These are phyloP conservation scores for Avena sativa DNA, from an alignment of 176 grass and related monocot genomes.

Conservation along the genomic window DNA sequence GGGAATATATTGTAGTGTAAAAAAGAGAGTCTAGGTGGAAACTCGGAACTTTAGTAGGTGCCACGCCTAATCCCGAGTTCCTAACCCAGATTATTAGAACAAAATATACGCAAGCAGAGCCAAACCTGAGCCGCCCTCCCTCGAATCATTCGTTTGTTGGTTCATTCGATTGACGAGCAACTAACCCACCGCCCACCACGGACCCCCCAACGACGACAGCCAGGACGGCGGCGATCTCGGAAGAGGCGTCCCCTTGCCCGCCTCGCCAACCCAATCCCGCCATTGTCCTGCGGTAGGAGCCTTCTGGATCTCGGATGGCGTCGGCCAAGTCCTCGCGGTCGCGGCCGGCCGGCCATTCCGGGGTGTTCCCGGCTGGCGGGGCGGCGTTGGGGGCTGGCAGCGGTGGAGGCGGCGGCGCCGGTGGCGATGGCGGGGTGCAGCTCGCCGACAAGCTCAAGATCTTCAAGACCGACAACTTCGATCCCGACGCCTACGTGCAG, in stretches of 20 bases:
- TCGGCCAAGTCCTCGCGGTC: constrained; percentile 87
- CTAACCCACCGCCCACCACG: constrained; percentile 15
- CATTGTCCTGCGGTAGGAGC: neutral
- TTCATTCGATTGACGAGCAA: constrained; percentile 34
- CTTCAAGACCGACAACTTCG: constrained; percentile 99
- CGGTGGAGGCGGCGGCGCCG: constrained; percentile 34
- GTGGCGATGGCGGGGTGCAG: constrained; percentile 73
- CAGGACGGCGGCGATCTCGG: constrained; percentile 14
- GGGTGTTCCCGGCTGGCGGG: constrained; percentile 60
- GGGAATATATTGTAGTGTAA: too few species aligned
- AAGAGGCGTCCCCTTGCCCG: neutral
- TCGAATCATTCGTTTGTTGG: constrained; percentile 29
- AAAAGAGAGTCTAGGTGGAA: neutral
- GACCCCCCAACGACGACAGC: neutral
- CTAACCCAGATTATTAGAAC: neutral
- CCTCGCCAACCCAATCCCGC: neutral
- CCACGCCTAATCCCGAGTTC: constrained; percentile 24
- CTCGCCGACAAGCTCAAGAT: constrained; percentile 99
- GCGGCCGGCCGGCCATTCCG: constrained; percentile 69
- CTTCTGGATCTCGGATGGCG: constrained; percentile 64
- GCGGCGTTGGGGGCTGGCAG: constrained; percentile 20
- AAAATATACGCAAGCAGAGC: neutral
- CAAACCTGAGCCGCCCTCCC: neutral
- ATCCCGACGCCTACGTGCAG: constrained; percentile 94
- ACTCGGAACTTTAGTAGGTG: constrained; percentile 1